Conservation (phyloP, 352 stramenopile genomes). For the Globisporangium perplexum region DNA sequence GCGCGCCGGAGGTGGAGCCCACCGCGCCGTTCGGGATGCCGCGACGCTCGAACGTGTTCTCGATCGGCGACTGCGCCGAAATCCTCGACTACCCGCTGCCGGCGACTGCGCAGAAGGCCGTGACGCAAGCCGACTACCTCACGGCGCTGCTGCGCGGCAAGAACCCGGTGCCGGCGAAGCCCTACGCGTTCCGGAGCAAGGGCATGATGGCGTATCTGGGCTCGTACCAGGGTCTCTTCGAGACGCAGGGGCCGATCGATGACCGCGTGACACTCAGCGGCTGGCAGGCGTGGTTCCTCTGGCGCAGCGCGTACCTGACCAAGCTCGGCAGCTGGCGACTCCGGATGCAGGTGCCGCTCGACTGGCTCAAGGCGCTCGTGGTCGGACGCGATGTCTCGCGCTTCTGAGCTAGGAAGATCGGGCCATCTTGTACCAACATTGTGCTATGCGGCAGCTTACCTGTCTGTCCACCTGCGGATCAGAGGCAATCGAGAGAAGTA, state of each 20-base stretch:
- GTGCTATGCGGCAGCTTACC: too few species aligned
- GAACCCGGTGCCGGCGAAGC: conserved; percentile 35
- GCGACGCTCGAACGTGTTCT: conserved; percentile 87
- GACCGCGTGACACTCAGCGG: conserved; percentile 69
- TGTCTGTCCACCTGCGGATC: too few species aligned
- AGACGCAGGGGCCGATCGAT: conserved; percentile 38
- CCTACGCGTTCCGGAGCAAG: conserved; percentile 74
- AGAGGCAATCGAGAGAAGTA: too few species aligned
- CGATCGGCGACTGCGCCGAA: conserved; percentile 93
- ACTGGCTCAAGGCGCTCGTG: conserved; percentile 96
- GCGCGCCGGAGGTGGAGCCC: conserved; percentile 48
- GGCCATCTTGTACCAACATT: too few species aligned
- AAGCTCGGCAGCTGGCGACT: conserved; percentile 92
- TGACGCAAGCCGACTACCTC: conserved; percentile 70
- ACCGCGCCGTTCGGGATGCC: conserved; percentile 58
- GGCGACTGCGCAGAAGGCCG: conserved; percentile 90
- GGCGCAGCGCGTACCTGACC: conserved; percentile 94
- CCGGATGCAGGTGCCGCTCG: conserved; percentile 93
- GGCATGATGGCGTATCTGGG: conserved; percentile 95
- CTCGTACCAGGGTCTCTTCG: conserved; percentile 90
- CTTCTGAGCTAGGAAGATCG: conserved; percentile 48
- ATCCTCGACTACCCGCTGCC: conserved; percentile 84
- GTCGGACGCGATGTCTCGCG: conserved; percentile 95
- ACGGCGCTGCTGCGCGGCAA: conserved; percentile 50
- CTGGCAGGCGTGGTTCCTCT: conserved; percentile 89